Evolutionary conservation across 805 yeast genomes (phyloP).

Genomic region (Huiozyma naganishii): DNA sequence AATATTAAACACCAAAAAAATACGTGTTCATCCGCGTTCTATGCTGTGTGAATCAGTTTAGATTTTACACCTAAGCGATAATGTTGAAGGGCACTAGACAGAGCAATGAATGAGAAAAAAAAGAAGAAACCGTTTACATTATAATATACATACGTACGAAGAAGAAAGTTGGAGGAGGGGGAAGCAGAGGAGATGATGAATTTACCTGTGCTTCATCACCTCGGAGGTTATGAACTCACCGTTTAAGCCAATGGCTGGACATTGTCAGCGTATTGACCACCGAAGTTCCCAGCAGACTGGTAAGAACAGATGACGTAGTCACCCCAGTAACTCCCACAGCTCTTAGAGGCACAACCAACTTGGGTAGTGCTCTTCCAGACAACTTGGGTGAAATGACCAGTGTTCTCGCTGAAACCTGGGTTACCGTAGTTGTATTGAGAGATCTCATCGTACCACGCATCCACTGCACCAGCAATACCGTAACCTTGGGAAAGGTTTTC

Average conservation of each 20-base stretch:
- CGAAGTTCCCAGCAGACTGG: conserved; percentile 41
- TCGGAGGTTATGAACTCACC: too few relatives aligned
- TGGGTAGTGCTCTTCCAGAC: conserved; percentile 53
- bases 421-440: conserved; percentile 35
- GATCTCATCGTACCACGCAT: conserved; percentile 67
- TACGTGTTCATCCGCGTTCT: not conserved
- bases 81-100: too few relatives aligned
- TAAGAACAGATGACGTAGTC: conserved; percentile 62
- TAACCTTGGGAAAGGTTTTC: conserved; percentile 55
- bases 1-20: not conserved
- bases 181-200: too few relatives aligned
- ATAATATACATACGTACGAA: too few relatives aligned
- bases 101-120: too few relatives aligned
- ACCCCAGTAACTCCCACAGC: conserved; percentile 10
- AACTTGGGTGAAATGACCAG: conserved; percentile 67
- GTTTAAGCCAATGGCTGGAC: conserved; percentile 4
- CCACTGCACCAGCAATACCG: conserved; percentile 42
- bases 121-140: too few relatives aligned
- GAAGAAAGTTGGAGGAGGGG: too few relatives aligned
- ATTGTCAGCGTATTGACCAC: conserved; percentile 8
- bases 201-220: too few relatives aligned
- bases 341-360: conserved; percentile 46
- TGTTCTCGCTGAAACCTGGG: conserved; percentile 23
- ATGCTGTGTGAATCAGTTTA: too few relatives aligned
- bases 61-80: too few relatives aligned